Evolutionary conservation across 495 filamentous ascomycete genomes (phyloP).

Genomic region (Xanthoparmelia taractica): DNA sequence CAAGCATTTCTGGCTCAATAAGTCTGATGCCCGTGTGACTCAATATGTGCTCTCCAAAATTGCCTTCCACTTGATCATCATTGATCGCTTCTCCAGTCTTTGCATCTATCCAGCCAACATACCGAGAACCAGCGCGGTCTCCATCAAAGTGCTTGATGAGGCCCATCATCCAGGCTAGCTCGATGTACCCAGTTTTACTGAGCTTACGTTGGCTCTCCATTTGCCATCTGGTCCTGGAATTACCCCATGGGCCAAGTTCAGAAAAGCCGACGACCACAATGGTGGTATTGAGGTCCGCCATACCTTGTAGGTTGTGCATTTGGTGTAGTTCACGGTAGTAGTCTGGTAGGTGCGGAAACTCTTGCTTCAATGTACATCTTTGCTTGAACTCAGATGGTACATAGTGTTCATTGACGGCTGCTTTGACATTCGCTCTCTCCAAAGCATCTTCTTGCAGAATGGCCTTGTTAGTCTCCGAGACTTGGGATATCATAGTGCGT

Average conservation of each 20-base stretch:
- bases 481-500: constrained; percentile 85
- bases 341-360: constrained; percentile 81
- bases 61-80: constrained; percentile 92
- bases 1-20: constrained; percentile 95
- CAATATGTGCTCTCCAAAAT: constrained; percentile 92
- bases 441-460: constrained; percentile 92
- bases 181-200: constrained; percentile 96
- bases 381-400: constrained; percentile 86
- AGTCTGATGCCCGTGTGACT: constrained; percentile 96
- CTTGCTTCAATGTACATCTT: constrained; percentile 92
- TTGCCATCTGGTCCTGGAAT: constrained; percentile 95
- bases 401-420: constrained; percentile 79
- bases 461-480: constrained; percentile 82
- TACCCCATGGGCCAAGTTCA: constrained; percentile 96
- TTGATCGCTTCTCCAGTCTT: constrained; percentile 94
- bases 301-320: constrained; percentile 78
- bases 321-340: constrained; percentile 88
- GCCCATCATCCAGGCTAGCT: constrained; percentile 99
- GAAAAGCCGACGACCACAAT: constrained; percentile 96
- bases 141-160: constrained; percentile 98
- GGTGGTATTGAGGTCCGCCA: constrained; percentile 96
- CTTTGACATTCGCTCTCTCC: constrained; percentile 95
- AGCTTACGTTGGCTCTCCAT: constrained; percentile 97
- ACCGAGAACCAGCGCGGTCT: constrained; percentile 91
- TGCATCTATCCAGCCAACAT: constrained; percentile 93